Conservation (phyloP, 192 early-diverging fungal species). For the Backusella circina region DNA sequence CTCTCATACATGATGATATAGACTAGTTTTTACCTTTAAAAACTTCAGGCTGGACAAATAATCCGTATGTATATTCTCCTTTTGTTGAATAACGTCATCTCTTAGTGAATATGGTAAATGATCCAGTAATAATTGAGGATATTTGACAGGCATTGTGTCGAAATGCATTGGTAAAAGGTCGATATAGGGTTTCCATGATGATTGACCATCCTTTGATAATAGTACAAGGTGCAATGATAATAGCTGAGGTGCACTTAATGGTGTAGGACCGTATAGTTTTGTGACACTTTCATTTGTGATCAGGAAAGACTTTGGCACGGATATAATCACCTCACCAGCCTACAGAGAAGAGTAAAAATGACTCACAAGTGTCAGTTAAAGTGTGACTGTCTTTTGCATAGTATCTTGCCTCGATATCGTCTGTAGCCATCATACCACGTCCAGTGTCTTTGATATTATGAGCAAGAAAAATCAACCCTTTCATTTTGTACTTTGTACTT, state of each 20-base stretch:
- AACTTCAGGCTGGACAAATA: slow-evolving; percentile 23
- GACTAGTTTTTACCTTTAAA: slow-evolving; percentile 19
- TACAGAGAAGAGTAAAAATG: slow-evolving; percentile 12
- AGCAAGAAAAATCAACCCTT: background rate
- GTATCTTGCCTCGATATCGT: slow-evolving; percentile 42
- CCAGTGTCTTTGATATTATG: slow-evolving; percentile 39
- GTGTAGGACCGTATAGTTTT: slow-evolving; percentile 32
- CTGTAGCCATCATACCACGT: slow-evolving; percentile 57
- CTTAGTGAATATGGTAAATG: slow-evolving; percentile 37
- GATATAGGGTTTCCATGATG: slow-evolving; percentile 45
- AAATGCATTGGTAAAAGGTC: slow-evolving; percentile 49
- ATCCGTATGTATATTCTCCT: slow-evolving; percentile 42
- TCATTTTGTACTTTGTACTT: background rate
- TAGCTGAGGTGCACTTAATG: slow-evolving; percentile 44
- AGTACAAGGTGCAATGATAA: slow-evolving; percentile 46
- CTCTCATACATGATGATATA: background rate
- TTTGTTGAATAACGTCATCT: slow-evolving; percentile 44
- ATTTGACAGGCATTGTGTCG: slow-evolving; percentile 49
- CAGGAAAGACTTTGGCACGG: slow-evolving; percentile 45
- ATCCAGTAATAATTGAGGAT: slow-evolving; percentile 28
- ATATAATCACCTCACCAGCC: slow-evolving; percentile 52
- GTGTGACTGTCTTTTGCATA: background rate
- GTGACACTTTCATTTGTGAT: slow-evolving; percentile 39
- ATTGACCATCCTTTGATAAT: slow-evolving; percentile 30
- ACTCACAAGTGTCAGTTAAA: background rate